phyloP scores from a whole-genome alignment of 1,139 yeast species.

The Zygoascus meyerae region DNA sequence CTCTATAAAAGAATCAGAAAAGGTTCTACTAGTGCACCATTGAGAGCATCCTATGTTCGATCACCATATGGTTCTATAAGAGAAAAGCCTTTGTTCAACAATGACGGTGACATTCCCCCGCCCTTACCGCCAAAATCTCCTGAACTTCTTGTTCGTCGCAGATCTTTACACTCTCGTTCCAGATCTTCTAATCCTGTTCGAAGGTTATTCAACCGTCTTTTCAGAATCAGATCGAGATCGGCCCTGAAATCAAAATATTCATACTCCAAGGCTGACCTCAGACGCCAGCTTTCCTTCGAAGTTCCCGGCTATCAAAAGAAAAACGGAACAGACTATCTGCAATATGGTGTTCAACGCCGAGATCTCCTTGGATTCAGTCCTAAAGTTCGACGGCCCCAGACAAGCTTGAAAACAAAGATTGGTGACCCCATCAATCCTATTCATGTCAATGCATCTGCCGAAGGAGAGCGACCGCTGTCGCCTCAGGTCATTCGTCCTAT shows the following conservation, averaged over 20 bases:
- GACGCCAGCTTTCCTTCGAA: conserved; percentile 22
- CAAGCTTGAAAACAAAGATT: background rate
- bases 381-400: background rate
- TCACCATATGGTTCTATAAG: background rate
- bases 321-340: conserved; percentile 2
- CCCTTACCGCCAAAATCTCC: conserved; percentile 11
- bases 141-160: conserved; percentile 23
- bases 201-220: conserved; percentile 19
- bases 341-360: conserved; percentile 3
- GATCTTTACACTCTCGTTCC: conserved; percentile 14
- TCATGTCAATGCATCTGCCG: conserved; percentile 2
- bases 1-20: conserved; percentile 4
- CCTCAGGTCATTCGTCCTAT: background rate
- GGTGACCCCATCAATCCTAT: background rate
- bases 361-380: conserved; percentile 4
- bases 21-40: background rate
- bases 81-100: conserved; percentile 2
- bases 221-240: conserved; percentile 18
- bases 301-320: conserved; percentile 14
- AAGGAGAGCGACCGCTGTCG: background rate
- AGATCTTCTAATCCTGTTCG: conserved; percentile 19
- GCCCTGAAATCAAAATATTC: conserved; percentile 9
- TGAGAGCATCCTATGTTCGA: conserved; percentile 1
- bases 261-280: conserved; percentile 20
- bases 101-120: conserved; percentile 11